A percentile compares a stretch with the other conserved stretches of the same genome.
Conservation (phyloP, 495 filamentous ascomycete species). For the Aspergillus avenaceus region DNA sequence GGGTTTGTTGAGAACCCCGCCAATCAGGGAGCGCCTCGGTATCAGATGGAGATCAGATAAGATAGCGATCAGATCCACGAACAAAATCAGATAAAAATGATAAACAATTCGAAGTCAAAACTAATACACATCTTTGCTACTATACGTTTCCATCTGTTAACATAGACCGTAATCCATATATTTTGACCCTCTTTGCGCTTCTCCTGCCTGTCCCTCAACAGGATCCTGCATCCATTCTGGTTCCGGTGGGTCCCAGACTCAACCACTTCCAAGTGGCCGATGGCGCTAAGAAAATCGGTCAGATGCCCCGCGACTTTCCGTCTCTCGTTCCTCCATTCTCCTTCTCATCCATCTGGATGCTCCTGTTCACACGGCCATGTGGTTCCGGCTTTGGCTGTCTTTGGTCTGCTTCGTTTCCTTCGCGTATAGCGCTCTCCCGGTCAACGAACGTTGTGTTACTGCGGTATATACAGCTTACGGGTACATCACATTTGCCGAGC, state of each 20-base stretch:
- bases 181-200: too few relatives aligned
- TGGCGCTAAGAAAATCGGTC: neutral
- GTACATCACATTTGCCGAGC: constrained; percentile 34
- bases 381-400: neutral
- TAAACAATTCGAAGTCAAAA: too few relatives aligned
- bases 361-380: neutral
- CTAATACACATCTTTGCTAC: too few relatives aligned
- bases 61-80: too few relatives aligned
- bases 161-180: too few relatives aligned
- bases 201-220: neutral
- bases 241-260: neutral
- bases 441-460: constrained; percentile 35
- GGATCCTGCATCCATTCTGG: neutral
- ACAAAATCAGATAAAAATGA: too few relatives aligned
- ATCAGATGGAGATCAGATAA: too few relatives aligned
- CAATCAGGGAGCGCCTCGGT: too few relatives aligned
- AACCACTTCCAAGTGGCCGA: neutral
- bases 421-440: constrained; percentile 7
- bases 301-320: neutral
- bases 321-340: neutral
- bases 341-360: neutral
- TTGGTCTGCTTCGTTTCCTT: neutral
- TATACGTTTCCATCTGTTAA: too few relatives aligned
- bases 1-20: too few relatives aligned
- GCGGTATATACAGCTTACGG: constrained; percentile 32